Conservation (phyloP, 176 grass and related monocot genomes). For the Cocos nucifera region DNA sequence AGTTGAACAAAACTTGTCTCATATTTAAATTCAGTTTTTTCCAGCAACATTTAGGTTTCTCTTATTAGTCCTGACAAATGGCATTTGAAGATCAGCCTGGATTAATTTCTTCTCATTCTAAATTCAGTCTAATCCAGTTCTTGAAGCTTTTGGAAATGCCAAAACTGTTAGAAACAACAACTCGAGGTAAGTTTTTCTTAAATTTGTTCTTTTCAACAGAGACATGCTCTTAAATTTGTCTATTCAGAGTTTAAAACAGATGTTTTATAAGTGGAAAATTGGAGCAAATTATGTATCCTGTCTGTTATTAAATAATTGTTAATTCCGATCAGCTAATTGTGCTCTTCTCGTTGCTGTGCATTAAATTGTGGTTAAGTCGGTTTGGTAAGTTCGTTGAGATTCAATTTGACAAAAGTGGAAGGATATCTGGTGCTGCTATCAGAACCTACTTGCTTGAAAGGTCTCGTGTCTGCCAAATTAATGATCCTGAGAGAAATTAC, state of each 20-base stretch:
- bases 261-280: not conserved
- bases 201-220: not conserved
- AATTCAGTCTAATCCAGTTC: conserved; percentile 87
- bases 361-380: conserved; percentile 42
- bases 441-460: conserved; percentile 99
- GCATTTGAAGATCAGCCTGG: conserved; percentile 5
- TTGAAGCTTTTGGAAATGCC: conserved; percentile 99
- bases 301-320: not conserved
- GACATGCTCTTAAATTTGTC: too few species aligned
- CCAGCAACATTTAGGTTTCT: conserved; percentile 5
- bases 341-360: not conserved
- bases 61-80: not conserved
- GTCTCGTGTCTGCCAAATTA: conserved; percentile 99
- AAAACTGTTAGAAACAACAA: conserved; percentile 99
- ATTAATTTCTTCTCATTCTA: conserved; percentile 19
- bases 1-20: not conserved
- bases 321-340: not conserved
- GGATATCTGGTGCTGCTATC: conserved; percentile 96
- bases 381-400: conserved; percentile 99
- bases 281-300: not conserved
- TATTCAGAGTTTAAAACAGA: not conserved
- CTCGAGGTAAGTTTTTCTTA: conserved; percentile 59
- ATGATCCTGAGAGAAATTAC: conserved; percentile 46
- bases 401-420: conserved; percentile 94
- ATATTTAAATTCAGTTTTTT: not conserved